Evolutionary conservation across 2,329 filamentous ascomycete species (phyloP).

Genomic region (Venturia oleaginea): DNA sequence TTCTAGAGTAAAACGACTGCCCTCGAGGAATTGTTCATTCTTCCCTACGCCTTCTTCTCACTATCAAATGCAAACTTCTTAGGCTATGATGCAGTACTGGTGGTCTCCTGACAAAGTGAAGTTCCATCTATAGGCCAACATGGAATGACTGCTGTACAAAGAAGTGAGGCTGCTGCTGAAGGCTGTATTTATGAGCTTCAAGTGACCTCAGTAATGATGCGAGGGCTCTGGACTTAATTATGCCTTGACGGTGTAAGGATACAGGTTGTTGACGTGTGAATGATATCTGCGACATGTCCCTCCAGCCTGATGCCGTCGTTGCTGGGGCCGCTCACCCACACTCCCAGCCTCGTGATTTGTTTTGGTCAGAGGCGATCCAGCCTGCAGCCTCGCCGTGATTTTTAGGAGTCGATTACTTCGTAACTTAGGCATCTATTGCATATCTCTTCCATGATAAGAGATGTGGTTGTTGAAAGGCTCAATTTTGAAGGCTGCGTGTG

Average conservation of each 20-base stretch:
- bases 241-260: neutral
- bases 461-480: neutral
- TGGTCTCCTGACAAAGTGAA: no score
- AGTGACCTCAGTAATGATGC: neutral
- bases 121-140: no score
- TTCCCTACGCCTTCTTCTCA: no score
- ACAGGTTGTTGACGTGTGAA: neutral
- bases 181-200: neutral
- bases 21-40: no score
- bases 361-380: neutral
- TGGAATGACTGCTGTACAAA: neutral
- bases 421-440: neutral
- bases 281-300: neutral
- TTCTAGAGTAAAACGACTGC: no score
- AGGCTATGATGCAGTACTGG: neutral
- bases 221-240: neutral
- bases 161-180: slow-evolving; percentile 1
- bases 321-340: neutral
- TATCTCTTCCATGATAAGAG: neutral
- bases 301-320: neutral
- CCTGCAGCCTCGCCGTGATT: neutral
- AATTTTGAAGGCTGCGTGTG: neutral
- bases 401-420: neutral
- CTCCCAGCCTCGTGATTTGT: neutral
- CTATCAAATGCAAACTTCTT: neutral